A percentile compares a stretch with the other conserved stretches of the same genome.
These are phyloP conservation scores for Albifimbria verrucaria DNA, from an alignment of 2,329 filamentous ascomycete genomes.

Conservation along the genomic window DNA sequence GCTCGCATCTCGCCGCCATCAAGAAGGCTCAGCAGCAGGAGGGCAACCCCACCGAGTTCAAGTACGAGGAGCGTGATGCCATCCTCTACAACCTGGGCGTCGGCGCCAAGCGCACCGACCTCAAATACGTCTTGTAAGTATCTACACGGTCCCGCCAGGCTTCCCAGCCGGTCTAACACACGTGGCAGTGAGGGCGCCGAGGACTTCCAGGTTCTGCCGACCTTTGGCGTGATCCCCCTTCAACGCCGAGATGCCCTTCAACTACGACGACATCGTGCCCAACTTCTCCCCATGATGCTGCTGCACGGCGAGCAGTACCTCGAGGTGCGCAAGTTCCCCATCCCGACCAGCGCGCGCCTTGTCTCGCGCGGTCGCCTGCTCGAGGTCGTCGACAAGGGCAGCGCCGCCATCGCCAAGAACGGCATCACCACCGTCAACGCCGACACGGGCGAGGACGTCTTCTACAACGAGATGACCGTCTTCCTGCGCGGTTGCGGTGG, in stretches of 20 bases:
- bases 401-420: constrained; percentile 76
- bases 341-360: constrained; percentile 79
- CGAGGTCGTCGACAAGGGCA: constrained; percentile 95
- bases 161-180: constrained; percentile 3
- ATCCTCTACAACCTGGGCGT: constrained; percentile 96
- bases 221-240: constrained; percentile 97
- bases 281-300: constrained; percentile 99
- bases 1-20: constrained; percentile 71
- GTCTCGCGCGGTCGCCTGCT: constrained; percentile 76
- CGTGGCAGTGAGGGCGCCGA: constrained; percentile 74
- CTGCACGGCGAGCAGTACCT: constrained; percentile 98
- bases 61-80: constrained; percentile 80
- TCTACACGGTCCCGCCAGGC: neutral
- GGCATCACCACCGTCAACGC: constrained; percentile 82
- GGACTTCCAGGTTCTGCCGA: constrained; percentile 89
- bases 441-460: constrained; percentile 81
- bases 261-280: constrained; percentile 77
- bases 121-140: constrained; percentile 73
- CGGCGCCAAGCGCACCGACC: constrained; percentile 85
- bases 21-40: constrained; percentile 70
- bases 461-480: constrained; percentile 94
- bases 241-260: constrained; percentile 76
- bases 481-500: constrained; percentile 90
- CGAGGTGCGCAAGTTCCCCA: constrained; percentile 86
- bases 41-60: constrained; percentile 69